phyloP scores from a whole-genome alignment of 2,329 filamentous ascomycete genomes.

The Verticillium nonalfalfae region DNA sequence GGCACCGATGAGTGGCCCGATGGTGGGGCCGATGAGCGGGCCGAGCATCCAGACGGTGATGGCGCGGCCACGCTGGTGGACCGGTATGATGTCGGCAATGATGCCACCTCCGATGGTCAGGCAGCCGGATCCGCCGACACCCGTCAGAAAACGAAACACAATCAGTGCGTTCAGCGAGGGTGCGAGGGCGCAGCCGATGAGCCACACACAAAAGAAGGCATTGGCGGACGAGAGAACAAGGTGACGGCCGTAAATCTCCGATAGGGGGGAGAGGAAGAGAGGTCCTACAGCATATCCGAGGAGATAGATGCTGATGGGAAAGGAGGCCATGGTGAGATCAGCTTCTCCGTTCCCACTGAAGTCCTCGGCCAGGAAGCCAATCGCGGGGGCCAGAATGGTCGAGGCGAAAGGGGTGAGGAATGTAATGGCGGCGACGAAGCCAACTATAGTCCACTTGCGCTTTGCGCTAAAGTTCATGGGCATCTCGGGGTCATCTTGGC shows the following conservation, averaged over 20 bases:
- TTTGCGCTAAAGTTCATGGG: constrained; percentile 49
- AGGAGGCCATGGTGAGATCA: constrained; percentile 35
- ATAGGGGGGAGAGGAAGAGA: constrained; percentile 49
- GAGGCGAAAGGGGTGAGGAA: constrained; percentile 61
- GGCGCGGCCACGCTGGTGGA: constrained; percentile 38
- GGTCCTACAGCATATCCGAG: constrained; percentile 54
- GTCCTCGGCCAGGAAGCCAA: constrained; percentile 33
- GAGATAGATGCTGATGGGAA: constrained; percentile 57
- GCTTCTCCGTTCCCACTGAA: constrained; percentile 33
- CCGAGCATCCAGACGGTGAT: constrained; percentile 42
- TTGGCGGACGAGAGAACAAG: constrained; percentile 51
- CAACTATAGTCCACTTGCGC: constrained; percentile 53
- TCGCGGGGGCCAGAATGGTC: constrained; percentile 50
- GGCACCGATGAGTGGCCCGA: constrained; percentile 41
- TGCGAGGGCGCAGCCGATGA: constrained; percentile 58
- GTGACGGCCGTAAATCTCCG: constrained; percentile 59
- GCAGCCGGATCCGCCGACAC: constrained; percentile 49
- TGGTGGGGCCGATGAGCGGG: constrained; percentile 34
- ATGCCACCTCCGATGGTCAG: constrained; percentile 49
- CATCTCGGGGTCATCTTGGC: constrained; percentile 49
- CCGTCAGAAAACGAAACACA: constrained; percentile 52
- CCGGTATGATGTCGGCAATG: constrained; percentile 46
- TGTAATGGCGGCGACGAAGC: constrained; percentile 52
- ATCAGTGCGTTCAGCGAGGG: constrained; percentile 47
- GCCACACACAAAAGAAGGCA: constrained; percentile 54